These are phyloP conservation scores for Lentinula novae-zelandiae DNA, from an alignment of 1,284 basidiomycete species.

Conservation along the genomic window DNA sequence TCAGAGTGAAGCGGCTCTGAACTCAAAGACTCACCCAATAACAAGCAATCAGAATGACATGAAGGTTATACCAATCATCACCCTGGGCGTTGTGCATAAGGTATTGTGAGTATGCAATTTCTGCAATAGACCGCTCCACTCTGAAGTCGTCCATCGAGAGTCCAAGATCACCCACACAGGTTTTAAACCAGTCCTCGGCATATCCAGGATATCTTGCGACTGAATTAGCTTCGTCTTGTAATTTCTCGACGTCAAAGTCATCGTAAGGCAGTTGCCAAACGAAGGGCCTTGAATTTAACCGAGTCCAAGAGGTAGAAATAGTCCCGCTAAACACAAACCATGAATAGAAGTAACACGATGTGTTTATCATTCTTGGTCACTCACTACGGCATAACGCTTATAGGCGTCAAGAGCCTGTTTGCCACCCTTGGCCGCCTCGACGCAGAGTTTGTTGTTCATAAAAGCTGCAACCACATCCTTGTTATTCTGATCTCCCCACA, in stretches of 20 bases:
- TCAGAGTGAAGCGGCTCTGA: no score
- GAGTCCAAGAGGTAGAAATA: neutral
- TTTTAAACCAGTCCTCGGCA: neutral
- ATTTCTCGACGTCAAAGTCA: neutral
- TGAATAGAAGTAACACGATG: neutral
- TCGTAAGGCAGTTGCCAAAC: neutral
- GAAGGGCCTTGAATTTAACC: neutral
- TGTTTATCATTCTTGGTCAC: neutral
- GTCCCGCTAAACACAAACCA: neutral
- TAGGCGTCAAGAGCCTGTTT: neutral
- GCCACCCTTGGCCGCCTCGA: neutral
- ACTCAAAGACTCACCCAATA: neutral
- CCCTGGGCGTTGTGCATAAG: neutral
- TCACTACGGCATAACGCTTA: neutral
- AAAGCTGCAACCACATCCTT: neutral
- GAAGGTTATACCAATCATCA: neutral
- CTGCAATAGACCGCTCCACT: neutral
- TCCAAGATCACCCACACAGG: neutral
- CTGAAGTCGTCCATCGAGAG: neutral
- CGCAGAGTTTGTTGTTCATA: neutral
- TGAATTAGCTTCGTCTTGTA: neutral
- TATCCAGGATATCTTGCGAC: neutral
- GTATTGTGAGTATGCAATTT: neutral
- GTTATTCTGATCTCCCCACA: neutral
- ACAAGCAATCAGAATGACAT: neutral